phyloP scores from a whole-genome alignment of 2,329 filamentous ascomycete genomes.

The Nemania sp. region DNA sequence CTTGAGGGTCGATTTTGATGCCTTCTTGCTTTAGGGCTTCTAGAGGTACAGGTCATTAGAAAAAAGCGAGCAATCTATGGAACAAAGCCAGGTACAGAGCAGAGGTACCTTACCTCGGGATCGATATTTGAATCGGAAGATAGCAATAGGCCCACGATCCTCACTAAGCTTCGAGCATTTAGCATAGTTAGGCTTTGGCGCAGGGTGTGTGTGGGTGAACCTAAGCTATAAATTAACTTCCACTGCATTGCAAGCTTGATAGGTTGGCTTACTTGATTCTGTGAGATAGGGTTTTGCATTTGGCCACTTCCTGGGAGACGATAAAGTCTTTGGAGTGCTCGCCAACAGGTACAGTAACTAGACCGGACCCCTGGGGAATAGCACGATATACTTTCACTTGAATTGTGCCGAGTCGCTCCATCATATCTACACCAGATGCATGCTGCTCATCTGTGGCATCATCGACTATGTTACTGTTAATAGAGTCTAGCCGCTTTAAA shows the following conservation, averaged over 20 bases:
- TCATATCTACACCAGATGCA: constrained; percentile 28
- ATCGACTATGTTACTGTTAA: constrained; percentile 30
- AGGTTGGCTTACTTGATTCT: constrained; percentile 35
- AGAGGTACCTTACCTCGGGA: constrained; percentile 28
- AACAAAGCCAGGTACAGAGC: background rate
- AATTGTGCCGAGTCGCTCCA: constrained; percentile 41
- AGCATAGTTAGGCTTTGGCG: constrained; percentile 10
- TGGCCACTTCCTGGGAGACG: constrained; percentile 38
- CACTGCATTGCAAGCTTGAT: background rate
- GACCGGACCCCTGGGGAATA: background rate
- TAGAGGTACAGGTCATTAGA: constrained; percentile 10
- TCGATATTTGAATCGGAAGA: constrained; percentile 37
- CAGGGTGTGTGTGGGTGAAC: constrained; percentile 10
- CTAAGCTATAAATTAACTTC: constrained; percentile 1
- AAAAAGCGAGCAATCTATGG: background rate
- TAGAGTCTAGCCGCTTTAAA: background rate
- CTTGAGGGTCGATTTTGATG: constrained; percentile 1
- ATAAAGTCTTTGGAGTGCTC: constrained; percentile 11
- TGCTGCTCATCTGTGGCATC: constrained; percentile 6
- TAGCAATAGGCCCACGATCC: constrained; percentile 31
- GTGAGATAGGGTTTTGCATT: constrained; percentile 41
- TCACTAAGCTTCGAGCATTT: constrained; percentile 20
- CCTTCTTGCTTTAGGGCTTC: constrained; percentile 25
- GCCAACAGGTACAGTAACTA: background rate
- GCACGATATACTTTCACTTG: constrained; percentile 37